Conservation (phyloP, 1,139 yeast species). For the Geotrichum fermentans region DNA sequence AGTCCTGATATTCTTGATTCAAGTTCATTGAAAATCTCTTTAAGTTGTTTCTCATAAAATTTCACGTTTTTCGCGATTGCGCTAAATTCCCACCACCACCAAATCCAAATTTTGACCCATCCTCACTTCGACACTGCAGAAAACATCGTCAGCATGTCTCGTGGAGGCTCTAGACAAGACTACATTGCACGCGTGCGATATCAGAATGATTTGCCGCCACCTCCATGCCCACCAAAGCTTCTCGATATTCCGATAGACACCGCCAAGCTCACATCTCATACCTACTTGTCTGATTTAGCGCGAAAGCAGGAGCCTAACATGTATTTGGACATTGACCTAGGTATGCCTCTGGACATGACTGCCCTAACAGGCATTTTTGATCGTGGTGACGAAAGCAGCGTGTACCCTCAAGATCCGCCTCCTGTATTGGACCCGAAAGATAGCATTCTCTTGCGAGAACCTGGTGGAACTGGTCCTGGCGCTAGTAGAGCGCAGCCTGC, state of each 20-base stretch:
- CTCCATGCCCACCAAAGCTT: slow-evolving; percentile 86
- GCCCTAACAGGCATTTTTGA: slow-evolving; percentile 66
- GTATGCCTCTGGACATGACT: slow-evolving; percentile 74
- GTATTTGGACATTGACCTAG: slow-evolving; percentile 66
- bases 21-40: slow-evolving; percentile 6
- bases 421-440: slow-evolving; percentile 66
- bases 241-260: slow-evolving; percentile 48
- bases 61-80: background rate
- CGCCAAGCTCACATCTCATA: slow-evolving; percentile 50
- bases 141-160: slow-evolving; percentile 27
- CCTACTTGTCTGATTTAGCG: slow-evolving; percentile 66
- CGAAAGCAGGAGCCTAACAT: slow-evolving; percentile 67
- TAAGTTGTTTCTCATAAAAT: background rate
- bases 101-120: too few relatives aligned
- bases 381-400: slow-evolving; percentile 49
- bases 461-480: slow-evolving; percentile 45
- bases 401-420: slow-evolving; percentile 21
- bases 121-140: background rate
- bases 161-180: slow-evolving; percentile 53
- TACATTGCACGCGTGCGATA: slow-evolving; percentile 84
- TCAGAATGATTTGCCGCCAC: slow-evolving; percentile 85
- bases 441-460: slow-evolving; percentile 71
- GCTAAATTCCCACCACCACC: background rate
- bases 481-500: slow-evolving; percentile 51
- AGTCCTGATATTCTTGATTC: slow-evolving; percentile 15